Conservation (phyloP, 2,329 filamentous ascomycete genomes). For the Cadophora gregata region DNA sequence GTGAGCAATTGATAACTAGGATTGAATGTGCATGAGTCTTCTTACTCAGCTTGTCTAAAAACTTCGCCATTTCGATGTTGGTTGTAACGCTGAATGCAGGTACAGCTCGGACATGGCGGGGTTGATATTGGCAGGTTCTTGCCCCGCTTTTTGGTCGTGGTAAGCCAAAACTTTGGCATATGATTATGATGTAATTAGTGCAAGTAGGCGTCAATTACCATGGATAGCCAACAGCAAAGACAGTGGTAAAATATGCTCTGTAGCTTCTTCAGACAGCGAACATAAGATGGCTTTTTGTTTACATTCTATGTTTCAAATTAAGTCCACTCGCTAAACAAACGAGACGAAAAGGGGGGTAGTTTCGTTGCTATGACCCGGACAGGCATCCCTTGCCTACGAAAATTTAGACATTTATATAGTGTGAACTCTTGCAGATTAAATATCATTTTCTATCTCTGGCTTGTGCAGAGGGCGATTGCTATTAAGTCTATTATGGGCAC, state of each 20-base stretch:
- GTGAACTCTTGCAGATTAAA: too few relatives aligned
- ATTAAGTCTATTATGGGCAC: too few relatives aligned
- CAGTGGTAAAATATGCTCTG: not conserved
- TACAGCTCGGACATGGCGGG: not conserved
- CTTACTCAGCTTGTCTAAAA: conserved; percentile 8
- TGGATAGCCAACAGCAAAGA: not conserved
- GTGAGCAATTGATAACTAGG: not conserved
- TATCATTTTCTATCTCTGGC: too few relatives aligned
- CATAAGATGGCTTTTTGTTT: not conserved
- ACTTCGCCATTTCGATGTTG: conserved; percentile 7
- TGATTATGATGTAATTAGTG: conserved; percentile 16
- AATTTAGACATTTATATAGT: too few relatives aligned
- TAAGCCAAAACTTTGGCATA: conserved; percentile 9
- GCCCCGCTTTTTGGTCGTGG: conserved; percentile 2
- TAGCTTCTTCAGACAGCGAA: not conserved
- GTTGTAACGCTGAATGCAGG: not conserved
- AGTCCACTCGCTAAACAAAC: conserved; percentile 3
- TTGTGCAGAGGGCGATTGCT: too few relatives aligned
- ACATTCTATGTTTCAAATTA: not conserved
- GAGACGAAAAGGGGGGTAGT: conserved; percentile 1
- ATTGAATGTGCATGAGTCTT: not conserved
- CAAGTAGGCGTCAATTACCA: not conserved
- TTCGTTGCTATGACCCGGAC: not conserved
- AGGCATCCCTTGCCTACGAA: not conserved
- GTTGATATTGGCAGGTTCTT: conserved; percentile 4